phyloP scores from a whole-genome alignment of 1,284 basidiomycete species.

The Ganoderma boninense region DNA sequence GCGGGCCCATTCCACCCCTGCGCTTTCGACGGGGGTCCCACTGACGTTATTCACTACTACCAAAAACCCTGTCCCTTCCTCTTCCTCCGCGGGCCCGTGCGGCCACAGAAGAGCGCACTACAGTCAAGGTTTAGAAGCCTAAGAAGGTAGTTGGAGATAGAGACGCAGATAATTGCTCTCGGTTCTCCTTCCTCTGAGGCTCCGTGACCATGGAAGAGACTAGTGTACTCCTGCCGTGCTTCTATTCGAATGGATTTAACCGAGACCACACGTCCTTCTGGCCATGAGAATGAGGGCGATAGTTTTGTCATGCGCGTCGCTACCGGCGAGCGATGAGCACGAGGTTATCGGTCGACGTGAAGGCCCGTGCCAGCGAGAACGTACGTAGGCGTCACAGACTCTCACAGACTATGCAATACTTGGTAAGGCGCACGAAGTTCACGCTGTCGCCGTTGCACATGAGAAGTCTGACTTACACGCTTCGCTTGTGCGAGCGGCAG shows the following conservation, averaged over 20 bases:
- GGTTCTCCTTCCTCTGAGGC: neutral
- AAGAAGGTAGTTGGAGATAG: constrained; percentile 1
- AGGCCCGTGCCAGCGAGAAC: neutral
- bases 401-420: constrained; percentile 9
- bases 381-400: too few species aligned
- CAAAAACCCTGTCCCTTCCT: neutral
- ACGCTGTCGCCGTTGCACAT: neutral
- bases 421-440: constrained; percentile 8
- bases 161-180: neutral
- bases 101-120: neutral
- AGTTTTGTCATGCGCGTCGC: constrained; percentile 11
- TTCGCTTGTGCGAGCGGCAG: constrained; percentile 8
- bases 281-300: constrained; percentile 22
- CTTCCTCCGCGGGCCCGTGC: constrained; percentile 2
- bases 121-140: neutral
- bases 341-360: constrained; percentile 30
- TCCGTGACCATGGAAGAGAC: neutral
- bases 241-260: constrained; percentile 18
- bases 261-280: neutral
- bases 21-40: constrained; percentile 16
- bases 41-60: constrained; percentile 23
- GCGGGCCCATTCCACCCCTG: constrained; percentile 12
- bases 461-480: neutral
- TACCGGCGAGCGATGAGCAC: constrained; percentile 23
- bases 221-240: neutral